A percentile compares a stretch with the other conserved stretches of the same genome.
Conservation (phyloP, 1,284 basidiomycete species). For the Ceratobasidium sp. region DNA sequence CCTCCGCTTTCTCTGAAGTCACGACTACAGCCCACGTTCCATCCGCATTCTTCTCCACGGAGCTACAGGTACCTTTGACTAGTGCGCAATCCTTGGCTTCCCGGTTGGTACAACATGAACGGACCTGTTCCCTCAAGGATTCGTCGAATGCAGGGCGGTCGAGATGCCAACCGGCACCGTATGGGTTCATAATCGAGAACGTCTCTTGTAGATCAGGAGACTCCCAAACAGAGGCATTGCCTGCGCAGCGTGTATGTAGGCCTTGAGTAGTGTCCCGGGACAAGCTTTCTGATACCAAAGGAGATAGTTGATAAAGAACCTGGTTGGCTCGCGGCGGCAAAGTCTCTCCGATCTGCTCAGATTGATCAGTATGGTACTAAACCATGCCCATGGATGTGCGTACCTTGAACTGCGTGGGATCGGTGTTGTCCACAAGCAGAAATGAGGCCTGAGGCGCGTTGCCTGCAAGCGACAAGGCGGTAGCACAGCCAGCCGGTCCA, state of each 20-base stretch:
- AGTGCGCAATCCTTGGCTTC: constrained; percentile 3
- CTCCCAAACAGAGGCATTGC: constrained; percentile 59
- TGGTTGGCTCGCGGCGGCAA: constrained; percentile 56
- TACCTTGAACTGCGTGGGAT: constrained; percentile 55
- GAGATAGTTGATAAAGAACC: constrained; percentile 53
- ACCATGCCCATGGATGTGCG: background rate
- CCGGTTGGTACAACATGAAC: background rate
- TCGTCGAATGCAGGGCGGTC: constrained; percentile 59
- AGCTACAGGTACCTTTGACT: constrained; percentile 45
- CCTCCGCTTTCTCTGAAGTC: no score
- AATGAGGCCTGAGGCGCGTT: constrained; percentile 50
- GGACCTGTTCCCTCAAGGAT: constrained; percentile 52
- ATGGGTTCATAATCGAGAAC: constrained; percentile 54
- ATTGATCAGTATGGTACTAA: background rate
- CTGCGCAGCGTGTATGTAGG: constrained; percentile 54
- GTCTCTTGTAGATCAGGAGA: constrained; percentile 55
- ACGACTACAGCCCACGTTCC: constrained; percentile 13
- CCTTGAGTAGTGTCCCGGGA: constrained; percentile 45
- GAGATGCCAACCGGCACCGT: constrained; percentile 58
- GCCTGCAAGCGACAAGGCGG: constrained; percentile 53
- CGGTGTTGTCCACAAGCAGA: constrained; percentile 57
- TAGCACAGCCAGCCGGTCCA: constrained; percentile 57
- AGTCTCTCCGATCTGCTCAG: constrained; percentile 60
- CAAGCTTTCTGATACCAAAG: constrained; percentile 4
- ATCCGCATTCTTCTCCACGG: constrained; percentile 31